Evolutionary conservation across 2,329 filamentous ascomycete genomes (phyloP).

Genomic region (Didymella exigua): DNA sequence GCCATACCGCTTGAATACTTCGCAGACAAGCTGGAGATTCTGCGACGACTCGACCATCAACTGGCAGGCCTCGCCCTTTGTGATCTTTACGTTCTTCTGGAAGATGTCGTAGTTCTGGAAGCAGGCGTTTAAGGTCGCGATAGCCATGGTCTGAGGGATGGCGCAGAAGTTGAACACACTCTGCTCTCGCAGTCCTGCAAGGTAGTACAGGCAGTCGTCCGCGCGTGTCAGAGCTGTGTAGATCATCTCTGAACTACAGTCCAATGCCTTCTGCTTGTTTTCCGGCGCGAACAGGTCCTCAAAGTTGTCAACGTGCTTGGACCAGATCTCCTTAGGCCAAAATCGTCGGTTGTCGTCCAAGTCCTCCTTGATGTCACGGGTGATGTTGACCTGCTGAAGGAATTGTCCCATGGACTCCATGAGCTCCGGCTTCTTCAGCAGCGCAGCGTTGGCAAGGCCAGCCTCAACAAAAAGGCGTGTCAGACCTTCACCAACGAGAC

Average conservation of each 20-base stretch:
- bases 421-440: conserved; percentile 78
- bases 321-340: conserved; percentile 97
- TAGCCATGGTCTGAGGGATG: conserved; percentile 96
- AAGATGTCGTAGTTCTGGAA: conserved; percentile 92
- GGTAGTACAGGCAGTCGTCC: conserved; percentile 96
- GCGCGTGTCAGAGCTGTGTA: conserved; percentile 84
- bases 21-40: conserved; percentile 80
- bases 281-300: conserved; percentile 87
- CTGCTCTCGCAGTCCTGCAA: conserved; percentile 92
- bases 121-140: conserved; percentile 87
- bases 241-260: conserved; percentile 93
- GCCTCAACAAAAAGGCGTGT: conserved; percentile 89
- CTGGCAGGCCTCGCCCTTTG: conserved; percentile 88
- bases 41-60: conserved; percentile 94
- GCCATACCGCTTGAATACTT: conserved; percentile 78
- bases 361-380: conserved; percentile 92
- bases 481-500: conserved; percentile 91
- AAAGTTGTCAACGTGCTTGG: conserved; percentile 88
- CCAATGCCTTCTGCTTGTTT: conserved; percentile 76
- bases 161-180: conserved; percentile 99
- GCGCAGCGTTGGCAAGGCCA: conserved; percentile 81
- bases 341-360: conserved; percentile 85
- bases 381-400: conserved; percentile 98
- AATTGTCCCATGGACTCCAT: conserved; percentile 98
- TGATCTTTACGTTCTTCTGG: conserved; percentile 90